These are phyloP conservation scores for Fragaria nilgerrensis DNA, from an alignment of 306 rosid species.

Conservation along the genomic window DNA sequence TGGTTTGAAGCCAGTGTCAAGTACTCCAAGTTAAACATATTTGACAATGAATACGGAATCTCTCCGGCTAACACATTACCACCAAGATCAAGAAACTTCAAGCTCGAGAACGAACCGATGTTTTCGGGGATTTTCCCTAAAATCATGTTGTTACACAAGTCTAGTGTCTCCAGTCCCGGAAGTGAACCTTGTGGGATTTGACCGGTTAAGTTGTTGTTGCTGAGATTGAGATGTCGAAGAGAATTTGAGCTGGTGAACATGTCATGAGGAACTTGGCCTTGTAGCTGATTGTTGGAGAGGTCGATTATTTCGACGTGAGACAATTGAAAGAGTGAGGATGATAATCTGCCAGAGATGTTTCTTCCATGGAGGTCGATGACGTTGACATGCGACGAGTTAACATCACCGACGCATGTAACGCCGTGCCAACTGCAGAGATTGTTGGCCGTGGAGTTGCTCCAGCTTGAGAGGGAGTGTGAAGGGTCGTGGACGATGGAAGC, in stretches of 20 bases:
- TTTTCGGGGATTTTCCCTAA: constrained; percentile 59
- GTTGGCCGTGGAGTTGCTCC: constrained; percentile 41
- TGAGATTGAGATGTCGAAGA: constrained; percentile 66
- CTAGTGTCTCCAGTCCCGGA: constrained; percentile 48
- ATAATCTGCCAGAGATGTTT: constrained; percentile 59
- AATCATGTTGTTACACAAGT: constrained; percentile 89
- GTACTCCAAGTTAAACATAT: constrained; percentile 50
- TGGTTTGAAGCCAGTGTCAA: constrained; percentile 86
- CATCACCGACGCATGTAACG: constrained; percentile 44
- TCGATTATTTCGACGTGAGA: constrained; percentile 46
- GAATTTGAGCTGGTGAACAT: constrained; percentile 26
- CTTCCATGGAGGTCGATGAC: constrained; percentile 49
- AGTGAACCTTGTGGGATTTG: constrained; percentile 46
- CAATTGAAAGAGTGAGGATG: constrained; percentile 51
- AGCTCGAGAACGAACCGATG: constrained; percentile 48
- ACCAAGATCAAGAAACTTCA: constrained; percentile 75
- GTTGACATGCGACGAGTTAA: constrained; percentile 38
- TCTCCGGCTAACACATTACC: constrained; percentile 67
- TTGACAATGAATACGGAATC: constrained; percentile 62
- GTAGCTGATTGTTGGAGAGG: constrained; percentile 72
- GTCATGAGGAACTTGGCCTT: constrained; percentile 36
- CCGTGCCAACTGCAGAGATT: constrained; percentile 68
- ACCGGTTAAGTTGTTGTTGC: constrained; percentile 86
- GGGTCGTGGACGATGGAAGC: constrained; percentile 59
- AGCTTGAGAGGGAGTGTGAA: constrained; percentile 57